Conservation (phyloP, 352 stramenopile species). For the Pythium aphanidermatum region DNA sequence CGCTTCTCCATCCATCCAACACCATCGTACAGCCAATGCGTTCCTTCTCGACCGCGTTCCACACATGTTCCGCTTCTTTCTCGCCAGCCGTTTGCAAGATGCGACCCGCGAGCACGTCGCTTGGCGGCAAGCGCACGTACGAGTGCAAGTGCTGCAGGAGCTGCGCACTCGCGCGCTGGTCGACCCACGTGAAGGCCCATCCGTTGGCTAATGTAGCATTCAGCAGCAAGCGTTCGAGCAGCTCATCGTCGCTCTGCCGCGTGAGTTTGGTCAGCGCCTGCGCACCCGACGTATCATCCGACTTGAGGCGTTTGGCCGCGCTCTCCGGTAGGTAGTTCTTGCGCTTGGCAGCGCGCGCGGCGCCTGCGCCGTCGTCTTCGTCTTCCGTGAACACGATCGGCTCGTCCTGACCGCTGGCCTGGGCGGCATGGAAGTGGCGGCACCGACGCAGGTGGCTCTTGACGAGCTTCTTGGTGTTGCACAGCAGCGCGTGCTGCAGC, state of each 20-base stretch:
- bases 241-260: slow-evolving; percentile 2
- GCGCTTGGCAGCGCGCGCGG: slow-evolving; percentile 4
- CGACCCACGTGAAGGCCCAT: slow-evolving; percentile 18
- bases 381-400: slow-evolving; percentile 20
- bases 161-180: slow-evolving; percentile 14
- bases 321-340: slow-evolving; percentile 5
- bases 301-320: slow-evolving; percentile 3
- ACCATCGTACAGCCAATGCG: slow-evolving; percentile 15
- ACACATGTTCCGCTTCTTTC: slow-evolving; percentile 9
- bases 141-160: slow-evolving; percentile 12
- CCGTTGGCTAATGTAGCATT: slow-evolving; percentile 17
- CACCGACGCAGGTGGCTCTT: slow-evolving; percentile 21
- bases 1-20: slow-evolving; percentile 12
- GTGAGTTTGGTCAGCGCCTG: slow-evolving; percentile 7
- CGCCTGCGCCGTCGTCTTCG: slow-evolving; percentile 7
- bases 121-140: slow-evolving; percentile 2
- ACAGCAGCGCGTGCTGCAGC: slow-evolving; percentile 22
- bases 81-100: slow-evolving; percentile 9
- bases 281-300: neutral
- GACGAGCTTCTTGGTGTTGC: slow-evolving; percentile 25
- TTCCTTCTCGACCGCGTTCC: slow-evolving; percentile 12
- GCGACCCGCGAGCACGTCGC: slow-evolving; percentile 2
- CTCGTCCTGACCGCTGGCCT: slow-evolving; percentile 9
- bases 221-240: slow-evolving; percentile 15
- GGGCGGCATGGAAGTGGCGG: slow-evolving; percentile 16